phyloP scores from a whole-genome alignment of 352 stramenopile genomes.

The Phytopythium oedochilum region DNA sequence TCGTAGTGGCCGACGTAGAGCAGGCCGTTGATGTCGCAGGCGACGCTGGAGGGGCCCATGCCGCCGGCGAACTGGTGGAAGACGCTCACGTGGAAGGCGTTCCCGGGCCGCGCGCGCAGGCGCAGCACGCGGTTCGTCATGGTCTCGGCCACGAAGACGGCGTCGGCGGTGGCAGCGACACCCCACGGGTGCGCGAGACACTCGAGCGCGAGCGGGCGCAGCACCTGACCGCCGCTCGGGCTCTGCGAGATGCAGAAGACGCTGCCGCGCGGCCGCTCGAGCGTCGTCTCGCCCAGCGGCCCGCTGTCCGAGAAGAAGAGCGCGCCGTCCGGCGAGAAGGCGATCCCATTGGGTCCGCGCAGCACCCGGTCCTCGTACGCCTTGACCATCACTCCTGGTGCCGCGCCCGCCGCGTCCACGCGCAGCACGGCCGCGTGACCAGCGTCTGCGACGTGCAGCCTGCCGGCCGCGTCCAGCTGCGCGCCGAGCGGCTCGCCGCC shows the following conservation, averaged over 20 bases:
- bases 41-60: slow-evolving; percentile 72
- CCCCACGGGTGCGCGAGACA: slow-evolving; percentile 82
- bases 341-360: slow-evolving; percentile 59
- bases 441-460: slow-evolving; percentile 67
- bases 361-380: slow-evolving; percentile 81
- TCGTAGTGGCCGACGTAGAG: slow-evolving; percentile 86
- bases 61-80: slow-evolving; percentile 82
- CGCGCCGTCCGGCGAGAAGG: slow-evolving; percentile 46
- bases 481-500: slow-evolving; percentile 66
- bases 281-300: slow-evolving; percentile 77
- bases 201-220: slow-evolving; percentile 64
- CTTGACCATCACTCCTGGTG: slow-evolving; percentile 75
- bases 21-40: slow-evolving; percentile 43
- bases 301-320: slow-evolving; percentile 88
- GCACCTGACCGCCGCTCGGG: slow-evolving; percentile 61
- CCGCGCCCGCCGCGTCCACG: slow-evolving; percentile 39
- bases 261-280: slow-evolving; percentile 73
- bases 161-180: slow-evolving; percentile 35
- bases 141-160: slow-evolving; percentile 72
- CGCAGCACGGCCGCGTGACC: slow-evolving; percentile 69
- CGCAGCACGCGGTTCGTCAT: slow-evolving; percentile 77
- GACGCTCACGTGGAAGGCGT: slow-evolving; percentile 71
- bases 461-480: slow-evolving; percentile 51
- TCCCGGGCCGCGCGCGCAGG: slow-evolving; percentile 54
- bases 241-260: slow-evolving; percentile 70